Base-by-base conservation (phyloP, 306 rosid genomes). In the Acacia crassicarpa region DNA sequence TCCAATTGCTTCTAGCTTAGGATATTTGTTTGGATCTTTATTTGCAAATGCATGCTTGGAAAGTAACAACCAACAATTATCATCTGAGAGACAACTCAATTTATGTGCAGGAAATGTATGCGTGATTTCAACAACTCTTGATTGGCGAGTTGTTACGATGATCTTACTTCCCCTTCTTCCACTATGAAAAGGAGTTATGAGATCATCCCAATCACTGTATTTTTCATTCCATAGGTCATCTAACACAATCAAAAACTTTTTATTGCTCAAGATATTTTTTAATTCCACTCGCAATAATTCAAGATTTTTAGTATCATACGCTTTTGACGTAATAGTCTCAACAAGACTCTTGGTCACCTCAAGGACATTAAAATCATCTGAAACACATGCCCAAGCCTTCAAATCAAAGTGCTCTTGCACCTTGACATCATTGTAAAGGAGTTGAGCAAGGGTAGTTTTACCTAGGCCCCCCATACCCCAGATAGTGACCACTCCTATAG, bases 221-320 rank as follows among this genome's bases (percentile, higher is more conserved):
- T 85, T 87, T 15, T 87, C 83, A 77, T 62, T 82, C 91, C 91
- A 87, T 23, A 89, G 84, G 75, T 89, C 91, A 74, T 89, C 89
- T 16, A 89, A 72, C 71, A 87, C 89, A 70, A 87, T 40, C 81
- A 87, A 69, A 66, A 89, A 85, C 9, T 83, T 89, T 51, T 74
- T 87, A 30, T 80, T 82, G 1, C 1, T 67, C 46, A 87, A 27
- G 12, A 20, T 76, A 9, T 81, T 14, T 76, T 77, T 87, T 72
- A 89, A 66, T 72, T 86, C 63, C 74, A 85, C 85, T 22, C 77
- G 90, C 41, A 89, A 89, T 22, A 76, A 43, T 66, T 89, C 82
- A 8, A 89, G 79, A 84, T 85, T 84, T 33, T 75, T 82, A 54
- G 51, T 44, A 22, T 83, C 59, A 46, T 19, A 45, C 4, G 16